Percentiles rank a stretch among this genome's conserved stretches.
Evolutionary conservation across 2,329 filamentous ascomycete genomes (phyloP).

Genomic region (Alternaria novae-zelandiae): DNA sequence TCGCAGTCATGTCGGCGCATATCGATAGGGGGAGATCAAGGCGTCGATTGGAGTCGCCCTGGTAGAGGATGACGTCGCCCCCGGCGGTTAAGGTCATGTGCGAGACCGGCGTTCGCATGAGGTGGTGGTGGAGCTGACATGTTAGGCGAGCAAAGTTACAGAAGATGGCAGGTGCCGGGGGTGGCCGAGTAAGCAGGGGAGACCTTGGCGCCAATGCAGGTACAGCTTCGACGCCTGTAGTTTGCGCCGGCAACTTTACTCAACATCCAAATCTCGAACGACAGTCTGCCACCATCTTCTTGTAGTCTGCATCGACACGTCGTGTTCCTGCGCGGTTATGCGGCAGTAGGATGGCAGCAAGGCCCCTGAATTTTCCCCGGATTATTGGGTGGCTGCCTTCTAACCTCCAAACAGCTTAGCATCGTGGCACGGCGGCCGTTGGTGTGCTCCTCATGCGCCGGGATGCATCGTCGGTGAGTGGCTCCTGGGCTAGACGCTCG

Average conservation of each 20-base stretch:
- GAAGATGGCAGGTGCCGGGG: slow-evolving; percentile 10
- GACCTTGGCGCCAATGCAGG: background rate
- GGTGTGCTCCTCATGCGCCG: slow-evolving; percentile 25
- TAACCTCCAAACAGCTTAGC: slow-evolving; percentile 27
- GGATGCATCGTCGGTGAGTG: slow-evolving; percentile 22
- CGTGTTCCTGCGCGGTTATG: background rate
- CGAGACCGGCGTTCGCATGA: slow-evolving; percentile 19
- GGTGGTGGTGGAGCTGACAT: background rate
- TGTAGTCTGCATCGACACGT: background rate
- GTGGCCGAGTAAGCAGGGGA: slow-evolving; percentile 7
- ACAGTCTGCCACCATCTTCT: slow-evolving; percentile 5
- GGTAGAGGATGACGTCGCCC: slow-evolving; percentile 22
- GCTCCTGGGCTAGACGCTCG: slow-evolving; percentile 16
- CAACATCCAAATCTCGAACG: slow-evolving; percentile 7
- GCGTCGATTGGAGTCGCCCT: background rate
- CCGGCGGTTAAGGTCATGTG: slow-evolving; percentile 13
- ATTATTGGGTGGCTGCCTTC: slow-evolving; percentile 38
- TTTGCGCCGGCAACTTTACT: background rate
- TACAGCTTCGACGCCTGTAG: background rate
- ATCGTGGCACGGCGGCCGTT: slow-evolving; percentile 27
- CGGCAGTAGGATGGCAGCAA: slow-evolving; percentile 12
- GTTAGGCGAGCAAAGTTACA: background rate
- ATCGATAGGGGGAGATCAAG: slow-evolving; percentile 1
- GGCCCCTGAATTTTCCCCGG: slow-evolving; percentile 47
- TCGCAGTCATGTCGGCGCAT: slow-evolving; percentile 1